These are phyloP conservation scores for Diplodia corticola DNA, from an alignment of 2,329 filamentous ascomycete species.

Conservation along the genomic window DNA sequence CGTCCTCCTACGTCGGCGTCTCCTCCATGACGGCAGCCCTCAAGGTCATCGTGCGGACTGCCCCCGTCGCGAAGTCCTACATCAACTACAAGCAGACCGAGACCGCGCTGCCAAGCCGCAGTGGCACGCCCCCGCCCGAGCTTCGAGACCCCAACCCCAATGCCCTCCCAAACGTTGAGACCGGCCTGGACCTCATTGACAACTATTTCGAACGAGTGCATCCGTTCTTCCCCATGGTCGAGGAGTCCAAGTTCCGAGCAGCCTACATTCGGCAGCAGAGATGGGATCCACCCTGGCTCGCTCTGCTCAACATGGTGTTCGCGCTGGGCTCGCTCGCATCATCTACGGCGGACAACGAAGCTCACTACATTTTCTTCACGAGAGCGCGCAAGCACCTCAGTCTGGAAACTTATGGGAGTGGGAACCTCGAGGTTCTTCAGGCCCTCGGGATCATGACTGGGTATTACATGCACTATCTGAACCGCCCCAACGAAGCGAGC, in stretches of 20 bases:
- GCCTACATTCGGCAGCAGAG: constrained; percentile 64
- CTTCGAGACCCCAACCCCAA: constrained; percentile 36
- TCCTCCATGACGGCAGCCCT: constrained; percentile 75
- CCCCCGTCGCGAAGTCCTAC: constrained; percentile 51
- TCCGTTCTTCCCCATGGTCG: constrained; percentile 70
- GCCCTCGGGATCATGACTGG: constrained; percentile 70
- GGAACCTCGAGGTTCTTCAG: constrained; percentile 72
- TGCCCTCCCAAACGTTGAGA: constrained; percentile 59
- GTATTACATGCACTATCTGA: constrained; percentile 76
- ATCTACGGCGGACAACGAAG: constrained; percentile 62
- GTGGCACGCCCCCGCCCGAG: constrained; percentile 39
- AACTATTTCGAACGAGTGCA: constrained; percentile 76
- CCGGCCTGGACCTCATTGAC: constrained; percentile 68
- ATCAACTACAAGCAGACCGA: constrained; percentile 47
- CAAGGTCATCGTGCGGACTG: constrained; percentile 64
- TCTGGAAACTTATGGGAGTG: constrained; percentile 67
- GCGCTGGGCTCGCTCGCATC: constrained; percentile 72
- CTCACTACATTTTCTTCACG: constrained; percentile 69
- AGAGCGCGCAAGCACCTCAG: constrained; percentile 66
- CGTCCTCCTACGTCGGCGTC: constrained; percentile 68
- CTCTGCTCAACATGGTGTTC: constrained; percentile 73
- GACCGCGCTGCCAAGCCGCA: constrained; percentile 38
- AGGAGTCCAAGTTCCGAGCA: constrained; percentile 68
- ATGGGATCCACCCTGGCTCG: constrained; percentile 69
- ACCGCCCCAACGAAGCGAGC: constrained; percentile 75